Conservation (phyloP, 805 yeast genomes). For the Sugiyamaella valdiviana region DNA sequence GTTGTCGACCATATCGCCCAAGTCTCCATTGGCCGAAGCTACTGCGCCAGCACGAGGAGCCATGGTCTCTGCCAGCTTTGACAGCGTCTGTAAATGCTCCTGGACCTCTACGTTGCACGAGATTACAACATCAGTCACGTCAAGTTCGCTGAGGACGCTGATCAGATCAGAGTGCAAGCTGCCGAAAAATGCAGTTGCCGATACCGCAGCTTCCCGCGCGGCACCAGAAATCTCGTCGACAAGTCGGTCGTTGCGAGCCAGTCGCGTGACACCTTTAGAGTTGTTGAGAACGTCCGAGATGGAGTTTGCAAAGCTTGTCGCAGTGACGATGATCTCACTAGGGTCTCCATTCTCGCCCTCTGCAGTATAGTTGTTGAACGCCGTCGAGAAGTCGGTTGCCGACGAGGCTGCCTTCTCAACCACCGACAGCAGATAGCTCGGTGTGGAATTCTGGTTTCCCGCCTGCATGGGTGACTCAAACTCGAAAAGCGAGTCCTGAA, state of each 20-base stretch:
- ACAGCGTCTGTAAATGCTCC: conserved; percentile 55
- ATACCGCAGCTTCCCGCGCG: conserved; percentile 53
- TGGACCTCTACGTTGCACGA: conserved; percentile 71
- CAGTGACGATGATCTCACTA: conserved; percentile 50
- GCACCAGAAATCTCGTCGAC: conserved; percentile 45
- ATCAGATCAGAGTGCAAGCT: conserved; percentile 51
- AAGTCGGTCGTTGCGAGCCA: conserved; percentile 44
- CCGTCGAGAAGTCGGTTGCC: conserved; percentile 74
- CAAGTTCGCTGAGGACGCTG: conserved; percentile 49
- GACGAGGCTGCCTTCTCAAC: conserved; percentile 62
- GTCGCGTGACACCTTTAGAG: conserved; percentile 61
- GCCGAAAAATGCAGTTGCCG: conserved; percentile 56
- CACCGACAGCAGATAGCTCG: conserved; percentile 59
- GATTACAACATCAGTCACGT: conserved; percentile 69
- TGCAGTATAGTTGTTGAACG: conserved; percentile 66
- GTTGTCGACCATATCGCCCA: conserved; percentile 63
- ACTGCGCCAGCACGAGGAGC: conserved; percentile 38
- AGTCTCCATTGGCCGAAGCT: conserved; percentile 35
- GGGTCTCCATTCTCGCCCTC: conserved; percentile 67
- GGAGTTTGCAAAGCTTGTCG: conserved; percentile 57
- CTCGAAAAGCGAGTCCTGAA: conserved; percentile 66
- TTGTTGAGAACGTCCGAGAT: conserved; percentile 58
- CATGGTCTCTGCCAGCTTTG: conserved; percentile 50
- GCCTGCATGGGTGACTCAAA: conserved; percentile 76
- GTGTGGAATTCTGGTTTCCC: conserved; percentile 70